Evolutionary conservation across 768 basidiomycete species (phyloP), one percentile per base, ranked within the genome.

Genomic region (Podaxis sp.): DNA sequence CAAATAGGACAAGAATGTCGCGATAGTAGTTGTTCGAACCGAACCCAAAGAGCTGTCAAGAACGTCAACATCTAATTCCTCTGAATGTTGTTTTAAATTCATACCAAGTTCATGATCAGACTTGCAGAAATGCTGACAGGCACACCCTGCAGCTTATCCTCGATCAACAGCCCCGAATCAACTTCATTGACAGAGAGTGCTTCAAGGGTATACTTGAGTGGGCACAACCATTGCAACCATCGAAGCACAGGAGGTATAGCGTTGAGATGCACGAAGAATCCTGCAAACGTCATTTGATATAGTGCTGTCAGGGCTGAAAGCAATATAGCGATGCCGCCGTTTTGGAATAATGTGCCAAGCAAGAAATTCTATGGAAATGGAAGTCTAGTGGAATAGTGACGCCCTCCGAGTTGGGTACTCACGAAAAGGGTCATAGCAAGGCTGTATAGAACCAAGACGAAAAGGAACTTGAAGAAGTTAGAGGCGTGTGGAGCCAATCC

Each of bases 151-250:
- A 96, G 73, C 4, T 79, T 80, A 75, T 95, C 94, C 63, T 84
- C 64, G 33, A 97, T 97, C 85, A 88, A 84, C 38, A 97, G 77
- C 2, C 95, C 96, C 3, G 92, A 89, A 42, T 87, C 87, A 15
- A 99, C 93, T 72, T 98, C 96, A 70, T 99, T 99, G 40, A 97
- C 91, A 12, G 89, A 81, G 15, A 97, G 79, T 4, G 96, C 96
- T 71, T 94, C 92, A n/a, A 93, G 79, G 26, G 82, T 79, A 71
- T 87, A 93, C 73, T 94, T 94, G 52, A 95, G 81, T 42, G 92
- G 91, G 59, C 90, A 90, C 62, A 96, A 68, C 89, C 93, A 98
- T 70, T 96, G 90, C 58, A 98, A 79, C 96, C 96, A 99, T 15
- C 96, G 84, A 1, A 99, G 82, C 1, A 96, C 93, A 2, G 92